Percentiles rank a stretch among this genome's conserved stretches.
These are phyloP conservation scores for Ceratocystis cacaofunesta DNA, from an alignment of 2,329 filamentous ascomycete species.

Conservation along the genomic window DNA sequence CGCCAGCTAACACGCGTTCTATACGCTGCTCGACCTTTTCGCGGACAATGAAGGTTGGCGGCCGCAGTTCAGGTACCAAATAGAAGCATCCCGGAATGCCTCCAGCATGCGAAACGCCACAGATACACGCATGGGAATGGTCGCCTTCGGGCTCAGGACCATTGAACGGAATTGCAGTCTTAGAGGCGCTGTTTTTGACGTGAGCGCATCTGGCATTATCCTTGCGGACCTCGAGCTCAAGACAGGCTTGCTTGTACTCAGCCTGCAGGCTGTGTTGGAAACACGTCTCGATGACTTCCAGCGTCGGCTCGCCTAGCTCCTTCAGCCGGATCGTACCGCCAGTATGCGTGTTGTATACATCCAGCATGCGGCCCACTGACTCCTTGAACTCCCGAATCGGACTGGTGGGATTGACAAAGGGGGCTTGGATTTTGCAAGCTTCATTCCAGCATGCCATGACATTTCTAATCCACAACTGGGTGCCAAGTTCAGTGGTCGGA, in stretches of 20 bases:
- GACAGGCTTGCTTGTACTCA: constrained; percentile 12
- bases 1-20: not conserved
- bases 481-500: constrained; percentile 3
- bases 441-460: constrained; percentile 13
- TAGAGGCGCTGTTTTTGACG: not conserved
- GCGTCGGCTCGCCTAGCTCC: constrained; percentile 6
- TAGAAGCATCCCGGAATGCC: constrained; percentile 14
- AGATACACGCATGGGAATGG: constrained; percentile 10
- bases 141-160: constrained; percentile 3
- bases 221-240: constrained; percentile 5
- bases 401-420: constrained; percentile 23
- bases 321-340: constrained; percentile 6
- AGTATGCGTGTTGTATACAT: constrained; percentile 15
- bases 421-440: constrained; percentile 6
- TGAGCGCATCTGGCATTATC: no score
- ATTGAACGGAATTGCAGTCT: not conserved
- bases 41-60: not conserved
- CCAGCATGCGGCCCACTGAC: constrained; percentile 28
- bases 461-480: constrained; percentile 5
- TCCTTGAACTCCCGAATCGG: constrained; percentile 39
- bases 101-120: constrained; percentile 10
- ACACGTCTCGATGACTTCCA: constrained; percentile 10
- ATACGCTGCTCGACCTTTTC: constrained; percentile 2
- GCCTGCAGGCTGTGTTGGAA: constrained; percentile 7
- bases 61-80: constrained; percentile 13